Conservation (phyloP, 192 early-diverging fungal genomes). For the Spizellomyces punctatus region DNA sequence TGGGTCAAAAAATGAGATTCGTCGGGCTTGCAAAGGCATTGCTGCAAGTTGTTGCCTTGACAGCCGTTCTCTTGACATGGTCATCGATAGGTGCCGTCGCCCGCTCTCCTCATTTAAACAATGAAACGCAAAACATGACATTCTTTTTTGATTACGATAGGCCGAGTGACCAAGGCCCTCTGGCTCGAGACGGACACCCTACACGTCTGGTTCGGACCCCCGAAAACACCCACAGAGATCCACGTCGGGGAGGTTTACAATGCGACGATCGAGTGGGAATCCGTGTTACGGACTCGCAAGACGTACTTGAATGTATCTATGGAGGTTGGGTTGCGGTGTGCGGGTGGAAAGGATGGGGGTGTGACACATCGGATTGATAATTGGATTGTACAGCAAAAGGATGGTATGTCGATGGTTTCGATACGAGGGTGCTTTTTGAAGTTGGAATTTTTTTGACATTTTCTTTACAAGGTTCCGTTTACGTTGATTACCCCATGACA, state of each 20-base stretch:
- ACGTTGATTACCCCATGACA: conserved; percentile 30
- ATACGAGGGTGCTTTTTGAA: background rate
- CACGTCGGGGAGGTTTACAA: conserved; percentile 37
- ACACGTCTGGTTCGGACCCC: conserved; percentile 31
- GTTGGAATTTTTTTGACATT: background rate
- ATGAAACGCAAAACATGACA: background rate
- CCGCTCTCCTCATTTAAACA: background rate
- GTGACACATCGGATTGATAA: conserved; percentile 14
- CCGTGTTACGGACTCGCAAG: conserved; percentile 21
- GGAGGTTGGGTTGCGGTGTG: conserved; percentile 16
- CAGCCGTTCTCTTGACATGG: conserved; percentile 29
- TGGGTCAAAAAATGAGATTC: background rate
- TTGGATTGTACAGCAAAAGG: conserved; percentile 18
- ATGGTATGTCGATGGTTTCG: conserved; percentile 11
- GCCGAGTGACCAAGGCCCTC: conserved; percentile 18
- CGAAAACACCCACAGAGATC: conserved; percentile 20
- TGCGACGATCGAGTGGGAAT: conserved; percentile 24
- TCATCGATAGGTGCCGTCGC: conserved; percentile 20
- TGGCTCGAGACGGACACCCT: conserved; percentile 13
- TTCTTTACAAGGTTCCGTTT: background rate
- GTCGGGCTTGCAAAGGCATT: conserved; percentile 7
- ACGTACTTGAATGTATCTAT: conserved; percentile 26
- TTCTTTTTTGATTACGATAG: background rate
- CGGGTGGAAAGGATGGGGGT: background rate
- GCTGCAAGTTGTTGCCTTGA: conserved; percentile 30